phyloP scores from a whole-genome alignment of 495 filamentous ascomycete genomes.

The Beverwykella pulmonaria region DNA sequence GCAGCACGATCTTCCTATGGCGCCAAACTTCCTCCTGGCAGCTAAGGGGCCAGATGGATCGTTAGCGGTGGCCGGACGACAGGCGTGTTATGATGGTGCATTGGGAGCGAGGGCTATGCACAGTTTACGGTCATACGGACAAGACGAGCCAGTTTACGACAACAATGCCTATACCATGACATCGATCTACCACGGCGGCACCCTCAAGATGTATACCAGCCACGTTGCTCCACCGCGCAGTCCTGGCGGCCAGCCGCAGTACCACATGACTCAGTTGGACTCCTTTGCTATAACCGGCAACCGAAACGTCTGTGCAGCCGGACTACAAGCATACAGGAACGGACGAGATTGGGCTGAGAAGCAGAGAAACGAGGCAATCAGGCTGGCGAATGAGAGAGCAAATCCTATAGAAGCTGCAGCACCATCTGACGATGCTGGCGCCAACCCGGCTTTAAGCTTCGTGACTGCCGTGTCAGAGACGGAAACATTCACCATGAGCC shows the following conservation, averaged over 20 bases:
- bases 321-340: slow-evolving; percentile 47
- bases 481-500: slow-evolving; percentile 20
- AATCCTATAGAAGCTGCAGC: slow-evolving; percentile 14
- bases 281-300: slow-evolving; percentile 40
- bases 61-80: slow-evolving; percentile 43
- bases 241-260: slow-evolving; percentile 41
- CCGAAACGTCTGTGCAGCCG: slow-evolving; percentile 43
- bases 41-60: slow-evolving; percentile 47
- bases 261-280: slow-evolving; percentile 49
- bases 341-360: slow-evolving; percentile 44
- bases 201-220: slow-evolving; percentile 47
- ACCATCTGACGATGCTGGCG: slow-evolving; percentile 4
- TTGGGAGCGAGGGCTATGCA: slow-evolving; percentile 53
- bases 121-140: slow-evolving; percentile 49
- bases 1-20: slow-evolving; percentile 41
- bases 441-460: slow-evolving; percentile 23
- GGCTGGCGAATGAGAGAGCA: slow-evolving; percentile 15
- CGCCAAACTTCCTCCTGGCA: slow-evolving; percentile 51
- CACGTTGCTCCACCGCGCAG: slow-evolving; percentile 39
- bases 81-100: slow-evolving; percentile 52
- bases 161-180: slow-evolving; percentile 50
- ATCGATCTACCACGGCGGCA: slow-evolving; percentile 47
- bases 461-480: slow-evolving; percentile 21
- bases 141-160: slow-evolving; percentile 47
- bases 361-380: slow-evolving; percentile 42